Conservation (phyloP, 495 filamentous ascomycete species). For the Tuber melanosporum region DNA sequence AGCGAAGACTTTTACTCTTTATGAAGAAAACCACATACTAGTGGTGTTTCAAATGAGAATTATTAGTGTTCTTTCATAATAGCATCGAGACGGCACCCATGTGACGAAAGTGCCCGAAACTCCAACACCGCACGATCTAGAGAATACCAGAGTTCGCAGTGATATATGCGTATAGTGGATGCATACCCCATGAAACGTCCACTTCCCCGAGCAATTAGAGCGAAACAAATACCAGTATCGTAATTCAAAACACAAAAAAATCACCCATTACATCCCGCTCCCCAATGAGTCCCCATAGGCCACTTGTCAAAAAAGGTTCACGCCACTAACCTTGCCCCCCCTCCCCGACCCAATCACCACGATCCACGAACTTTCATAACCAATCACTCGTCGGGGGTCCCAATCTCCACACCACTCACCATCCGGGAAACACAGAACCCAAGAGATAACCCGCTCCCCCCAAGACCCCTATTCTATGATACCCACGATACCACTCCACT, state of each 20-base stretch:
- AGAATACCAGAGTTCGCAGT: not conserved
- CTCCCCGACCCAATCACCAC: not conserved
- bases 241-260: too few relatives aligned
- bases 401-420: too few relatives aligned
- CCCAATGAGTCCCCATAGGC: too few relatives aligned
- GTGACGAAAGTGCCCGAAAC: not conserved
- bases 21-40: not conserved
- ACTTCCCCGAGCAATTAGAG: not conserved
- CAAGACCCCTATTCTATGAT: too few relatives aligned
- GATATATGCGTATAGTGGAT: not conserved
- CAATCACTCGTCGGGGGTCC: not conserved
- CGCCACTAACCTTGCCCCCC: not conserved
- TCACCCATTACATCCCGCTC: too few relatives aligned
- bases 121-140: not conserved
- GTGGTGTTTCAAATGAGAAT: not conserved
- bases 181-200: not conserved
- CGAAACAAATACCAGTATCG: too few relatives aligned
- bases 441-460: too few relatives aligned
- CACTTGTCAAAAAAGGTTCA: not conserved
- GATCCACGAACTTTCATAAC: not conserved
- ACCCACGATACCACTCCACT: too few relatives aligned
- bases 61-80: not conserved
- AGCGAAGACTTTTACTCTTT: not conserved
- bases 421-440: too few relatives aligned
- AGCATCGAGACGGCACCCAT: not conserved